These are phyloP conservation scores for Neurospora terricola DNA, from an alignment of 495 filamentous ascomycete genomes.

Conservation along the genomic window DNA sequence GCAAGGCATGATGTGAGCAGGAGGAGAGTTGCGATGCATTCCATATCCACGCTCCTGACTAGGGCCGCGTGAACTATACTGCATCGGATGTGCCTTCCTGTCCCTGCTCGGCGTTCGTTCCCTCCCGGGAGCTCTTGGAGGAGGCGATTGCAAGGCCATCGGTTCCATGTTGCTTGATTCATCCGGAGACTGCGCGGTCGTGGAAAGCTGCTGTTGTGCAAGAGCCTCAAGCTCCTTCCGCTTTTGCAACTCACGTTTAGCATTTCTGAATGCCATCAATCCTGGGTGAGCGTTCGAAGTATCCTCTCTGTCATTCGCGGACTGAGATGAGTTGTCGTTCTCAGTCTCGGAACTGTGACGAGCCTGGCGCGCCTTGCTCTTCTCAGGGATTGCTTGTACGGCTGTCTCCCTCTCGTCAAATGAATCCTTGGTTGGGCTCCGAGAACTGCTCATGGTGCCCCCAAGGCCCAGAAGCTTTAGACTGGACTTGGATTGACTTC, in stretches of 20 bases:
- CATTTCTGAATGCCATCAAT: constrained; percentile 40
- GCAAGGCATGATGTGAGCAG: constrained; percentile 18
- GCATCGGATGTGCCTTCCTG: constrained; percentile 31
- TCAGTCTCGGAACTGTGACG: constrained; percentile 10
- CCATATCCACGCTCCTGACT: constrained; percentile 25
- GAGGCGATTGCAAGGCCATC: constrained; percentile 16
- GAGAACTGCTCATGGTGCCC: constrained; percentile 41
- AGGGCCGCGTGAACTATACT: constrained; percentile 29
- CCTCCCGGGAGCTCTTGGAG: constrained; percentile 19
- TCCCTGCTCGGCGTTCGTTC: constrained; percentile 37
- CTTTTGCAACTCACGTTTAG: constrained; percentile 41
- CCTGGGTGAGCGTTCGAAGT: constrained; percentile 29
- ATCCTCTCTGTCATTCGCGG: constrained; percentile 16
- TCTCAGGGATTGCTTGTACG: constrained; percentile 28
- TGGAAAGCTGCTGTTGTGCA: constrained; percentile 20
- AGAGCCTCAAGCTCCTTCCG: constrained; percentile 38
- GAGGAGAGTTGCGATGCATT: constrained; percentile 12
- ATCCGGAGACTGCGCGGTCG: constrained; percentile 11
- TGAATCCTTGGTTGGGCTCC: constrained; percentile 29
- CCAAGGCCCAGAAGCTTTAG: constrained; percentile 65
- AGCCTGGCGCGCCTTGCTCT: constrained; percentile 29
- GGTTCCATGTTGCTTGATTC: constrained; percentile 10
- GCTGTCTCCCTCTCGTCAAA: constrained; percentile 21
- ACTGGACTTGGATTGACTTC: constrained; percentile 44
- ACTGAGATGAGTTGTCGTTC: constrained; percentile 11